Evolutionary conservation across 2,329 filamentous ascomycete genomes (phyloP), one percentile per base, ranked within the genome.

Genomic region (Thelonectria rubi): DNA sequence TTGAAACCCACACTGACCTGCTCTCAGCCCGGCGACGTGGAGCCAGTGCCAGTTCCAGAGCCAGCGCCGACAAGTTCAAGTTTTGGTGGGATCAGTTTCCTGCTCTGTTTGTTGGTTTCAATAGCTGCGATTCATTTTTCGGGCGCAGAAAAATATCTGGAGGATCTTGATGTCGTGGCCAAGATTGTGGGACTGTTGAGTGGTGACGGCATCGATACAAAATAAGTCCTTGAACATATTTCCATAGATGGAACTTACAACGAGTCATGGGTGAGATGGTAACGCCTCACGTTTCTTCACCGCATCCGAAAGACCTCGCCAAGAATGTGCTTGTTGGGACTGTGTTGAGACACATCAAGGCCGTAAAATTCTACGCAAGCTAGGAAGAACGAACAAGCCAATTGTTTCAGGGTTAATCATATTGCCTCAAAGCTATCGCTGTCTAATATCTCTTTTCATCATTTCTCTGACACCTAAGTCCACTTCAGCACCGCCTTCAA

Each of bases 401-500:
- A 5, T 30, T 30, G 5, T 30, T 30, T 30, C 26, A 30, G 7
- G 26, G 26, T 30, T 8, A n/a, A 30, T 30, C 26, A 30, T 30
- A 8, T 30, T 30, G 21, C 26, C 26, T 30, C 26, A 30, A 30
- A 9, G 26, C 26, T 9, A 30, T 6, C 26, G 26, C 26, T 30
- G 8, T 30, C 26, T 30, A 30, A 30, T 30, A 30, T 24, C 26
- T 30, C 26, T 2, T 30, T 30, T 30, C 26, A 30, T 30, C 26
- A 30, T 30, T 30, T 30, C 26, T 30, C 26, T n/a, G n/a, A n/a
- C n/a, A 30, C 10, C 26, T 30, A 30, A 6, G 26, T 30, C 57
- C 57, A 60, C 21, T 26, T 60, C 12, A 60, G 32, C n/a, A 60
- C 57, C 1, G 57, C 57, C 45, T 60, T 60, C 24, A 60, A 55